These are phyloP conservation scores for Colletotrichum australisinense DNA, from an alignment of 2,329 filamentous ascomycete species.

Conservation along the genomic window DNA sequence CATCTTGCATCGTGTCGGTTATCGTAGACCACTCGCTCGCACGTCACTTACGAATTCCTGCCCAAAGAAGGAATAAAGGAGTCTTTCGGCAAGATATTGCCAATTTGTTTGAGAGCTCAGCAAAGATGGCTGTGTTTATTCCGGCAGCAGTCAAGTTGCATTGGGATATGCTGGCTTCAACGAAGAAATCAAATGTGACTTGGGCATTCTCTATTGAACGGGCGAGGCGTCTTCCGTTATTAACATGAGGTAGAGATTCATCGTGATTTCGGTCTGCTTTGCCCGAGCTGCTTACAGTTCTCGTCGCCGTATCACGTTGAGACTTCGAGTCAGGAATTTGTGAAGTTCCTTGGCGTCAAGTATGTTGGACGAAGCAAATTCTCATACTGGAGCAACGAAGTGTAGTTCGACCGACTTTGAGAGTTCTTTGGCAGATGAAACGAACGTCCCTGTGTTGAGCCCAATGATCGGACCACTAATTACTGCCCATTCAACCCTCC, in stretches of 20 bases:
- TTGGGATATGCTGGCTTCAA: neutral
- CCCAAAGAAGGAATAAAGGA: neutral
- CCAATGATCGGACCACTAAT: neutral
- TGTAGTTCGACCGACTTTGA: neutral
- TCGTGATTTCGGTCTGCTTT: neutral
- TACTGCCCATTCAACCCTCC: neutral
- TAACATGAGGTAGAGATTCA: too few relatives aligned
- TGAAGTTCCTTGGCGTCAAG: neutral
- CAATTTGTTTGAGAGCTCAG: neutral
- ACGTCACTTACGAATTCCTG: neutral
- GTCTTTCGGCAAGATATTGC: neutral
- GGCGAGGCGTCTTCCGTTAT: too few relatives aligned
- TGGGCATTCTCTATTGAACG: too few relatives aligned
- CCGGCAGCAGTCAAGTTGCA: neutral
- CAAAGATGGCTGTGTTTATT: neutral
- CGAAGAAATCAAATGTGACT: too few relatives aligned
- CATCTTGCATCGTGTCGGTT: neutral
- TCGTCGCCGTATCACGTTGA: neutral
- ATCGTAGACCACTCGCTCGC: neutral
- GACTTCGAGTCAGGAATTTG: neutral
- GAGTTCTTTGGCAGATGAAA: neutral
- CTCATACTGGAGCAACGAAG: neutral
- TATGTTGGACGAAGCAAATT: neutral
- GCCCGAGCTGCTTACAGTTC: neutral
- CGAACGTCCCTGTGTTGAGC: neutral